phyloP scores from a whole-genome alignment of 257 asterid genomes.

The Lycium ferocissimum region DNA sequence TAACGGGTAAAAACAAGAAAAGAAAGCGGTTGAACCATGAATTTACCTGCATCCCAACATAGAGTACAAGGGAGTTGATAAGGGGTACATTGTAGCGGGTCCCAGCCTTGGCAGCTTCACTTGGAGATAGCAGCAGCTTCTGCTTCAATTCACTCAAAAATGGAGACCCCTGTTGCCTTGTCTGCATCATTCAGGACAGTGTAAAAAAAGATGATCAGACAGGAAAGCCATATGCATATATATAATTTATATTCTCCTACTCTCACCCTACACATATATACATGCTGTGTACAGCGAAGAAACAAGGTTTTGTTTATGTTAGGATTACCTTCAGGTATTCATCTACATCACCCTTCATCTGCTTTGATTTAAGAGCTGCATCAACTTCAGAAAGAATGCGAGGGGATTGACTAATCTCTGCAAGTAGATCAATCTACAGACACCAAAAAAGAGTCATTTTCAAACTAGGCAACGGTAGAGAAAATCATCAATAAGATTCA shows the following conservation, averaged over 20 bases:
- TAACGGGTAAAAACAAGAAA: background rate
- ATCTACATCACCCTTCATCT: slow-evolving; percentile 83
- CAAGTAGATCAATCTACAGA: slow-evolving; percentile 80
- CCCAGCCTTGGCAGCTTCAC: slow-evolving; percentile 79
- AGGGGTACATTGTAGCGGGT: slow-evolving; percentile 93
- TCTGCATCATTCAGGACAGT: slow-evolving; percentile 48
- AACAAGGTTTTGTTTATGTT: background rate
- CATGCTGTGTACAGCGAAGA: background rate
- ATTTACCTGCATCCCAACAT: slow-evolving; percentile 88
- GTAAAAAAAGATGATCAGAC: background rate
- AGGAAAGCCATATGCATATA: background rate
- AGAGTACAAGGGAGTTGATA: slow-evolving; percentile 90
- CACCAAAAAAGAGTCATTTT: slow-evolving; percentile 20
- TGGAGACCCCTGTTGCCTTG: slow-evolving; percentile 82
- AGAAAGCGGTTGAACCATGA: background rate
- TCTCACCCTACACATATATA: background rate
- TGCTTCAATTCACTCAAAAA: slow-evolving; percentile 86
- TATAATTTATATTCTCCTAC: background rate
- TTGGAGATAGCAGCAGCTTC: slow-evolving; percentile 78
- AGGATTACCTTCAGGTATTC: slow-evolving; percentile 84
- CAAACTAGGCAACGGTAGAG: slow-evolving; percentile 21
- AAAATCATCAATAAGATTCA: background rate
- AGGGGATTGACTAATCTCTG: slow-evolving; percentile 86
- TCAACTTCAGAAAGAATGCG: slow-evolving; percentile 96
- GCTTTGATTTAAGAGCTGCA: slow-evolving; percentile 85